These are phyloP conservation scores for Thermomyces lanuginosus DNA, from an alignment of 2,329 filamentous ascomycete genomes.

Conservation along the genomic window DNA sequence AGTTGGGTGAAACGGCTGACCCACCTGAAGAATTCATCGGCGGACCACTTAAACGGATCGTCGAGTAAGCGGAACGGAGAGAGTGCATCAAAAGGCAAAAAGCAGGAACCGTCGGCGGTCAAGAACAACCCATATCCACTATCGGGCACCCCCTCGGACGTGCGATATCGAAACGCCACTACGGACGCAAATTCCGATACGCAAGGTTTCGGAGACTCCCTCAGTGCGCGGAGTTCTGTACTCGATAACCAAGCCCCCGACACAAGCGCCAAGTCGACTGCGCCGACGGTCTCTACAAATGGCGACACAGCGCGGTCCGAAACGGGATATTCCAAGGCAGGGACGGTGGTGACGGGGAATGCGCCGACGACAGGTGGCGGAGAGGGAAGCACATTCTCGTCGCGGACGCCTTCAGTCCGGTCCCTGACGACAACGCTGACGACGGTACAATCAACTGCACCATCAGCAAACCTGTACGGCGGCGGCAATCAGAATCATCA, in stretches of 20 bases:
- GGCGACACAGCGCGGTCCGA: constrained; percentile 60
- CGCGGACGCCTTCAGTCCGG: constrained; percentile 47
- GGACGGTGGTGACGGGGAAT: constrained; percentile 54
- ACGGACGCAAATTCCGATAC: too few species aligned
- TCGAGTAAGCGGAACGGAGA: constrained; percentile 20
- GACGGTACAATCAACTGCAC: constrained; percentile 46
- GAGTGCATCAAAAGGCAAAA: constrained; percentile 13
- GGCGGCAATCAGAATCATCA: constrained; percentile 16
- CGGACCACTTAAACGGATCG: constrained; percentile 30
- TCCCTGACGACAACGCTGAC: constrained; percentile 50
- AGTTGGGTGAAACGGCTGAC: constrained; percentile 89
- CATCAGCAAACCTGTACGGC: constrained; percentile 30
- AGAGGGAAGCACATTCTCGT: constrained; percentile 49
- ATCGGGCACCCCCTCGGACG: constrained; percentile 54
- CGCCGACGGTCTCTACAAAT: constrained; percentile 71
- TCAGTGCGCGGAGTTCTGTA: too few species aligned
- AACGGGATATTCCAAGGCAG: constrained; percentile 61
- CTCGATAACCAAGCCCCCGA: constrained; percentile 42
- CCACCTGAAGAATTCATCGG: constrained; percentile 64
- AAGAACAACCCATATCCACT: constrained; percentile 88
- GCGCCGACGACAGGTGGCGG: constrained; percentile 52
- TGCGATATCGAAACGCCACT: constrained; percentile 28
- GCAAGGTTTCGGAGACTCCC: too few species aligned
- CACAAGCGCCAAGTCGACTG: constrained; percentile 53
- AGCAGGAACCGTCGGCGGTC: constrained; percentile 45